Base-by-base conservation (phyloP, 1,139 yeast genomes). In the Blastobotrys aristatus region DNA sequence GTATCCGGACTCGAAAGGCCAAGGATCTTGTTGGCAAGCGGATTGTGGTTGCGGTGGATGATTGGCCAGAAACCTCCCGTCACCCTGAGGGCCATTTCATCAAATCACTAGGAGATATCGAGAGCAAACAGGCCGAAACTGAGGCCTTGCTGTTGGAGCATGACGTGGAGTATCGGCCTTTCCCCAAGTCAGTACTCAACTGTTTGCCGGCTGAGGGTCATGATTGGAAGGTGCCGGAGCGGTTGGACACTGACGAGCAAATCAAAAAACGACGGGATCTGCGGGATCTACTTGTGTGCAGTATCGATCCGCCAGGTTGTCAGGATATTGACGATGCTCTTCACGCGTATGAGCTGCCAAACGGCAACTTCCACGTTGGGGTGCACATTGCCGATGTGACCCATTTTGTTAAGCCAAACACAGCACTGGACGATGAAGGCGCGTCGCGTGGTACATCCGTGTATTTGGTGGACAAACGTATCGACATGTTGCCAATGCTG, bases 381-480 rank as follows among this genome's bases (percentile, higher is more conserved):
- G 99, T 94, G 30, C 99, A 94, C 65, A 94, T 94, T 71, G 99
- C 99, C 5, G 99, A 94, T 70, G 99, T 94, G 20, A 88, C 97
- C 1, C 95, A 94, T 67, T 94, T 94, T 61, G 98, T 94, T 43
- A 88, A 89, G 66, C 84, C 98, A 0, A 85, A 83, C 55, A 89
- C 97, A 3, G 82, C 98, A 0, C 73, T 94, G 52, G 98, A 94
- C 65, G 84, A 80, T 43, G 99, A 94, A 69, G 99, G 97, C 67
- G 96, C 97, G 1, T 76, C 95, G 2, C 79, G 99, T 67, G 97
- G 97, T 63, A 94, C 98, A 0, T 90, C 98, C 4, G 97, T 92
- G 2, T 94, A 94, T 67, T 74, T 94, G 53, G 98, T 94, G n/a
- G 98, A 94, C 65, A 92, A 94, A 67, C 86, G 99, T 75, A 94